Evolutionary conservation across 768 basidiomycete species (phyloP).

Genomic region (Clathrus columnatus): DNA sequence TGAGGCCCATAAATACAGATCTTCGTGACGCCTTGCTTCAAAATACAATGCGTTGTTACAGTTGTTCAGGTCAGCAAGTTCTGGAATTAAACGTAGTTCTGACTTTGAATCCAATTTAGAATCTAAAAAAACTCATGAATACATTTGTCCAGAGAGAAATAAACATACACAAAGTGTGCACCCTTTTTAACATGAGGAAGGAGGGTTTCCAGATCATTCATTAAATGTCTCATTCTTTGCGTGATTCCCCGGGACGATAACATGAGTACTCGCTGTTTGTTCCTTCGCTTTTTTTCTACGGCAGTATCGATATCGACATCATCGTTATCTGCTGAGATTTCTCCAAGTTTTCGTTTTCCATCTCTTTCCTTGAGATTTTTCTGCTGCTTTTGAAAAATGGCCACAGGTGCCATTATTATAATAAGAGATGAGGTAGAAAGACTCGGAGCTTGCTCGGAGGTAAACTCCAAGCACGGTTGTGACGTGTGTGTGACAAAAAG

Average conservation of each 20-base stretch:
- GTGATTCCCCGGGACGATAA: constrained; percentile 92
- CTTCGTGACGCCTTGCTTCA: constrained; percentile 91
- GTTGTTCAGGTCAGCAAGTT: constrained; percentile 93
- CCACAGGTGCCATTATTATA: constrained; percentile 48
- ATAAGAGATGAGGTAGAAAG: neutral
- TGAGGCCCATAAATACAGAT: constrained; percentile 92
- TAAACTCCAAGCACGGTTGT: neutral
- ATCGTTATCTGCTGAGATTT: constrained; percentile 39
- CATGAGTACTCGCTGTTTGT: constrained; percentile 92
- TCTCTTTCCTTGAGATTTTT: constrained; percentile 49
- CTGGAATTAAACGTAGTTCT: constrained; percentile 84
- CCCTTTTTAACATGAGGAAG: constrained; percentile 97
- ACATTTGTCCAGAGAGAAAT: neutral
- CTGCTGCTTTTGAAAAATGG: too few relatives aligned
- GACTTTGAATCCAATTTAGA: constrained; percentile 97
- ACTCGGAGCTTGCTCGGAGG: neutral
- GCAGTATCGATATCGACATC: constrained; percentile 21
- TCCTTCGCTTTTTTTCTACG: constrained; percentile 49
- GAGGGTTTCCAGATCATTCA: constrained; percentile 86
- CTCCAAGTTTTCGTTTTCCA: constrained; percentile 57
- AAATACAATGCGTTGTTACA: constrained; percentile 98
- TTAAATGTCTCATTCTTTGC: constrained; percentile 93
- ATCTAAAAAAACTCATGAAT: constrained; percentile 41
- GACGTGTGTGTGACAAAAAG: neutral
- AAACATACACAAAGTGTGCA: too few relatives aligned